These are phyloP conservation scores for Hysterium pulicare DNA, from an alignment of 2,329 filamentous ascomycete genomes.

Conservation along the genomic window DNA sequence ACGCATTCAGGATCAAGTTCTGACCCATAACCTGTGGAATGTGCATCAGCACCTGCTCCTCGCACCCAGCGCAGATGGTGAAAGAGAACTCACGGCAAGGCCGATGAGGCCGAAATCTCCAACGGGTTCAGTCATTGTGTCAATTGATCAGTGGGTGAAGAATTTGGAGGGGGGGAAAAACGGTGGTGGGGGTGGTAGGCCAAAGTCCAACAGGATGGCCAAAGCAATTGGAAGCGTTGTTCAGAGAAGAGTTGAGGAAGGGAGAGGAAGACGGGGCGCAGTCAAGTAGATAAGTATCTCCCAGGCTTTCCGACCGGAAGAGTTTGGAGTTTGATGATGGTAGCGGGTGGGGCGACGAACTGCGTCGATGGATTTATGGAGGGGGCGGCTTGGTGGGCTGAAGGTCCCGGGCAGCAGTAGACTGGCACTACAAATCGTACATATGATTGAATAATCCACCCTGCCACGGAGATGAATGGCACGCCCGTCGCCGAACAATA, in stretches of 20 bases:
- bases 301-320: constrained; percentile 29
- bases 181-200: constrained; percentile 25
- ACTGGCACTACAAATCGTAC: too few species aligned
- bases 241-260: constrained; percentile 19
- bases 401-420: constrained; percentile 11
- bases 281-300: constrained; percentile 28
- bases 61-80: neutral
- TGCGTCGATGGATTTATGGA: constrained; percentile 10
- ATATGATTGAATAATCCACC: constrained; percentile 21
- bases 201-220: constrained; percentile 12
- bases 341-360: constrained; percentile 22
- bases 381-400: constrained; percentile 3
- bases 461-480: constrained; percentile 19
- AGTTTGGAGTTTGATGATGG: constrained; percentile 27
- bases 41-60: constrained; percentile 16
- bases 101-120: constrained; percentile 55
- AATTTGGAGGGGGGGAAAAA: constrained; percentile 7
- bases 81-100: constrained; percentile 40
- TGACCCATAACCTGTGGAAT: constrained; percentile 45
- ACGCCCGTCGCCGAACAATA: too few species aligned
- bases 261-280: constrained; percentile 18
- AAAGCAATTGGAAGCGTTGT: constrained; percentile 23
- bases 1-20: constrained; percentile 55
- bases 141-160: constrained; percentile 12
- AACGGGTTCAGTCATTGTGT: constrained; percentile 38